phyloP scores from a whole-genome alignment of 257 asterid species.

The Ilex asprella region DNA sequence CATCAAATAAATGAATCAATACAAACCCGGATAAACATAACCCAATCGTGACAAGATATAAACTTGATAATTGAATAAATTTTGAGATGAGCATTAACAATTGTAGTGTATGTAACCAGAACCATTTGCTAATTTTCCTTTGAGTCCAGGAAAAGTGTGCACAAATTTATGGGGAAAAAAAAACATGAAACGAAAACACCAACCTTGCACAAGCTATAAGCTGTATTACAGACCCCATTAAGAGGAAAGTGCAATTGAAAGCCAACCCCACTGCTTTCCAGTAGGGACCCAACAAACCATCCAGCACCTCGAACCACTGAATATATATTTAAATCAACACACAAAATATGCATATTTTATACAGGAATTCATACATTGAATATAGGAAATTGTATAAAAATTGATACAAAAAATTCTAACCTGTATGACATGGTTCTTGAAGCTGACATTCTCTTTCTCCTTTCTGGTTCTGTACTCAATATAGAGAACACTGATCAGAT shows the following conservation, averaged over 20 bases:
- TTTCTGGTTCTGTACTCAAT: slow-evolving; percentile 71
- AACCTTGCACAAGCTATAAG: slow-evolving; percentile 92
- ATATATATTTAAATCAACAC: not conserved
- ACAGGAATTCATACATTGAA: no score
- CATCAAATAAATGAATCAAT: no score
- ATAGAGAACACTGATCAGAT: slow-evolving; percentile 69
- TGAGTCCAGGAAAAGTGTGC: not conserved
- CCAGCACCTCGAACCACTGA: slow-evolving; percentile 89
- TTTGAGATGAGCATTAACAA: no score
- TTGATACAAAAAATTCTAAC: slow-evolving; percentile 12
- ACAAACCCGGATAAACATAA: no score
- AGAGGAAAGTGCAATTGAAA: slow-evolving; percentile 78
- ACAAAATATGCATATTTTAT: no score
- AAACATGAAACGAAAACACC: not conserved
- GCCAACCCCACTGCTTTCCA: slow-evolving; percentile 85
- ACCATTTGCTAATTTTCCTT: no score
- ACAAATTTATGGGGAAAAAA: not conserved
- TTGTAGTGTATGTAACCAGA: slow-evolving; percentile 5
- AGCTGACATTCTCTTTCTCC: slow-evolving; percentile 76
- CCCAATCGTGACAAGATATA: no score
- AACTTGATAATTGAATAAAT: no score
- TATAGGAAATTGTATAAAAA: no score
- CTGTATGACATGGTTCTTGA: slow-evolving; percentile 89
- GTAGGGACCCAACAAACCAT: slow-evolving; percentile 76
- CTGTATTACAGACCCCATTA: slow-evolving; percentile 77